phyloP scores from a whole-genome alignment of 2,329 filamentous ascomycete genomes.

The Ascocoryne sarcoides region DNA sequence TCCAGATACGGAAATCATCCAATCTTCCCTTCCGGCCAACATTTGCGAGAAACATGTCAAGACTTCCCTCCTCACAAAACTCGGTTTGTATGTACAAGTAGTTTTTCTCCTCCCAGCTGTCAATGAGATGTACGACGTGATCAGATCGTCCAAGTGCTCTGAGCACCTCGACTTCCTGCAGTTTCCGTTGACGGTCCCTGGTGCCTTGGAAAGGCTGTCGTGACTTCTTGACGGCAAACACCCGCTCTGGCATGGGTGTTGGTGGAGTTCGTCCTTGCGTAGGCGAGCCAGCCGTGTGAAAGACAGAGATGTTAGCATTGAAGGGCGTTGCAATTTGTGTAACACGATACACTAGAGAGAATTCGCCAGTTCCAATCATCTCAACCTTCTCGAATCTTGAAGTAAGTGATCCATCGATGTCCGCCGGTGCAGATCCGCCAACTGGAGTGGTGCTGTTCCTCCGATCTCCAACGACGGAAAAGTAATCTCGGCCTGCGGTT shows the following conservation, averaged over 20 bases:
- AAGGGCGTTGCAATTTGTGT: slow-evolving; percentile 36
- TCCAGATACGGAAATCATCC: slow-evolving; percentile 98
- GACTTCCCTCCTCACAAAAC: slow-evolving; percentile 87
- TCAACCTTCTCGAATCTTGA: slow-evolving; percentile 75
- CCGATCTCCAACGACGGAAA: slow-evolving; percentile 47
- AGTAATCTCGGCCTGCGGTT: slow-evolving; percentile 50
- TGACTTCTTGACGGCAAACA: slow-evolving; percentile 92
- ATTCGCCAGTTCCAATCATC: slow-evolving; percentile 78
- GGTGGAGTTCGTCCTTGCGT: slow-evolving; percentile 42
- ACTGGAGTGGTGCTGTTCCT: slow-evolving; percentile 59
- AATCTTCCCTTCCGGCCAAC: slow-evolving; percentile 76
- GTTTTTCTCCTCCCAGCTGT: slow-evolving; percentile 79
- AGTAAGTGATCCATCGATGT: slow-evolving; percentile 67
- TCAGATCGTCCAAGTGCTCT: slow-evolving; percentile 70
- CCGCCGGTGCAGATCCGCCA: slow-evolving; percentile 58
- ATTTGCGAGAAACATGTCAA: slow-evolving; percentile 77
- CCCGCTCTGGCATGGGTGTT: slow-evolving; percentile 45
- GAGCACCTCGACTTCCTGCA: slow-evolving; percentile 75
- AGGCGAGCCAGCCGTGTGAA: slow-evolving; percentile 36
- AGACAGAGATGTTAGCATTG: slow-evolving; percentile 28
- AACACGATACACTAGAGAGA: slow-evolving; percentile 85
- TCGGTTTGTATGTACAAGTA: slow-evolving; percentile 97
- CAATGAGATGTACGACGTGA: slow-evolving; percentile 75
- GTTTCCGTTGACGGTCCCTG: slow-evolving; percentile 72
- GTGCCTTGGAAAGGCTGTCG: slow-evolving; percentile 69